Conservation (phyloP, 2,329 filamentous ascomycete species). For the Byssochlamys sp. region DNA sequence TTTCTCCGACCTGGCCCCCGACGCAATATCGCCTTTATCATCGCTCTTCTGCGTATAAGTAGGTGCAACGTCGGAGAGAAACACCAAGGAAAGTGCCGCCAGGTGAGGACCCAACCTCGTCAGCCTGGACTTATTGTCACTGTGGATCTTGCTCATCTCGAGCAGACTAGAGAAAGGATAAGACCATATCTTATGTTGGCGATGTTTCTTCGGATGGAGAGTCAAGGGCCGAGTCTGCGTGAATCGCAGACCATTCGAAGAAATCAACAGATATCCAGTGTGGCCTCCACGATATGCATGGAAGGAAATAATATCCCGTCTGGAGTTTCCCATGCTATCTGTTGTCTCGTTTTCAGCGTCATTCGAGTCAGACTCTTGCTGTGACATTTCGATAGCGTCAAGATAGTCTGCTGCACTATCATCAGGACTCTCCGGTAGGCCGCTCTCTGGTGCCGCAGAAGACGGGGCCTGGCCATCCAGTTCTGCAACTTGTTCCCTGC, state of each 20-base stretch:
- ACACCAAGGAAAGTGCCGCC: constrained; percentile 3
- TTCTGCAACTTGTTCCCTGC: constrained; percentile 2
- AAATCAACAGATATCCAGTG: constrained; percentile 4
- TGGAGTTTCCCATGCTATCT: neutral
- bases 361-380: neutral
- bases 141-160: constrained; percentile 4
- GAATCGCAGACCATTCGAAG: constrained; percentile 4
- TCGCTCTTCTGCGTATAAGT: neutral
- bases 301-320: neutral
- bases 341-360: neutral
- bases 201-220: neutral
- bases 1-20: neutral
- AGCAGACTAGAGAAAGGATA: constrained; percentile 2
- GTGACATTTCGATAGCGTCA: constrained; percentile 2
- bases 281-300: constrained; percentile 1
- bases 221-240: constrained; percentile 2
- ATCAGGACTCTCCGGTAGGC: neutral
- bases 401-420: neutral
- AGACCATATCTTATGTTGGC: constrained; percentile 4
- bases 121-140: too few relatives aligned
- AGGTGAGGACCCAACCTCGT: neutral
- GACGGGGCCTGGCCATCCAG: neutral
- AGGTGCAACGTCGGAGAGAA: neutral
- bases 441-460: neutral
- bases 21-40: too few relatives aligned